Conservation (phyloP, 2,329 filamentous ascomycete genomes). For the Neonectria ditissima region DNA sequence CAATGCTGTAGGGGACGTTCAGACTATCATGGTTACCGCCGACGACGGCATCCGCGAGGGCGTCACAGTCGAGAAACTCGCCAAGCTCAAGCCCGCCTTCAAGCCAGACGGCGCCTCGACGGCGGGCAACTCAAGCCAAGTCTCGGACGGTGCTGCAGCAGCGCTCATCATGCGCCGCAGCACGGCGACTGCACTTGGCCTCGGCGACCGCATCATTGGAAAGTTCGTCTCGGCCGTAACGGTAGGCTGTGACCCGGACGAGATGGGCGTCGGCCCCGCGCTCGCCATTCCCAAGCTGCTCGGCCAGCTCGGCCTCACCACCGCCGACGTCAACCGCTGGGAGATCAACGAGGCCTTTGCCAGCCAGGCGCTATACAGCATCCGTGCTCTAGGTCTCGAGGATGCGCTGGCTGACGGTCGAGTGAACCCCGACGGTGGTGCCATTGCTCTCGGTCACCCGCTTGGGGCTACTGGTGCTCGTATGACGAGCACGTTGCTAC, state of each 20-base stretch:
- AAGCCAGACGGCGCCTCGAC: conserved; percentile 79
- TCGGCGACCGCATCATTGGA: conserved; percentile 77
- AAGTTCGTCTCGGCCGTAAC: conserved; percentile 84
- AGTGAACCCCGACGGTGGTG: conserved; percentile 93
- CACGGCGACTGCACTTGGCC: conserved; percentile 79
- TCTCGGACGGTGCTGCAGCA: conserved; percentile 89
- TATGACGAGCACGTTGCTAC: conserved; percentile 78
- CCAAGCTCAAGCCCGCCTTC: conserved; percentile 88
- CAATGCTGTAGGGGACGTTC: conserved; percentile 64
- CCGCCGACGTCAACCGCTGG: conserved; percentile 82
- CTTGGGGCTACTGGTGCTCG: conserved; percentile 89
- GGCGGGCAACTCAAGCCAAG: conserved; percentile 87
- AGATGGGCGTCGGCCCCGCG: conserved; percentile 94
- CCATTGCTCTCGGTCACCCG: conserved; percentile 93
- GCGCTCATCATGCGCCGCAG: conserved; percentile 86
- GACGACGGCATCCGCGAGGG: conserved; percentile 86
- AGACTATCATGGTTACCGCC: conserved; percentile 74
- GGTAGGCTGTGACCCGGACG: conserved; percentile 84
- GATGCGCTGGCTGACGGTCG: conserved; percentile 70
- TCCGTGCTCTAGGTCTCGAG: conserved; percentile 77
- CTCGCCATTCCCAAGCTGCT: conserved; percentile 87
- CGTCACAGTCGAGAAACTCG: conserved; percentile 76
- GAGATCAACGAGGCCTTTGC: conserved; percentile 91
- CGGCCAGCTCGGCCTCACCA: conserved; percentile 72
- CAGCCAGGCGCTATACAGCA: conserved; percentile 75